Evolutionary conservation across 805 yeast species (phyloP).

Genomic region (Lipomyces sp.): DNA sequence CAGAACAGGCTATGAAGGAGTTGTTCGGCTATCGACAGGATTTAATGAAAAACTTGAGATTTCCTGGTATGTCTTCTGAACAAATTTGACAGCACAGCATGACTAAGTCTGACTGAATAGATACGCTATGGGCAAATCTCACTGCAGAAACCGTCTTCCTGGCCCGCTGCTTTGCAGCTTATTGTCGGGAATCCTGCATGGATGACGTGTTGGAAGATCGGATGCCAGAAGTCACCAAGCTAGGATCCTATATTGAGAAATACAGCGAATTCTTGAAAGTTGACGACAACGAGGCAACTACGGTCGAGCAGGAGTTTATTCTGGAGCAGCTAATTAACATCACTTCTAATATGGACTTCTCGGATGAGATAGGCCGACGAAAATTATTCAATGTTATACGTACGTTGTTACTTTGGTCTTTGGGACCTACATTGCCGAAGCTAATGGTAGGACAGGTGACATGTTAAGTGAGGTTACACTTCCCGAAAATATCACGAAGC

Average conservation of each 20-base stretch:
- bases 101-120: neutral
- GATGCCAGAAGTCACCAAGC: constrained; percentile 78
- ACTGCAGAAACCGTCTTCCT: constrained; percentile 78
- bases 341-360: constrained; percentile 75
- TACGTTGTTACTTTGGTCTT: neutral
- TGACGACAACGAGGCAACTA: constrained; percentile 40
- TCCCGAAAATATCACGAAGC: constrained; percentile 57
- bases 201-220: constrained; percentile 50
- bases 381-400: constrained; percentile 66
- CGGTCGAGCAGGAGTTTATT: constrained; percentile 68
- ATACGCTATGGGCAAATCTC: constrained; percentile 63
- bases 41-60: constrained; percentile 59
- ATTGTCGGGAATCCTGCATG: constrained; percentile 60
- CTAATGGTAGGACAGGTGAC: constrained; percentile 18
- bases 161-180: constrained; percentile 66
- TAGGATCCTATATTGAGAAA: constrained; percentile 62
- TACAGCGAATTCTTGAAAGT: constrained; percentile 51
- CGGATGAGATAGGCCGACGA: constrained; percentile 89
- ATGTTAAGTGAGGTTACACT: constrained; percentile 57
- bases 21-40: constrained; percentile 69
- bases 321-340: constrained; percentile 72
- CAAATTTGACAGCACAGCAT: neutral
- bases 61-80: constrained; percentile 54
- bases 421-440: neutral
- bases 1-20: constrained; percentile 67